Base-by-base conservation (phyloP, 1,284 basidiomycete species). In the Ganoderma sinense region DNA sequence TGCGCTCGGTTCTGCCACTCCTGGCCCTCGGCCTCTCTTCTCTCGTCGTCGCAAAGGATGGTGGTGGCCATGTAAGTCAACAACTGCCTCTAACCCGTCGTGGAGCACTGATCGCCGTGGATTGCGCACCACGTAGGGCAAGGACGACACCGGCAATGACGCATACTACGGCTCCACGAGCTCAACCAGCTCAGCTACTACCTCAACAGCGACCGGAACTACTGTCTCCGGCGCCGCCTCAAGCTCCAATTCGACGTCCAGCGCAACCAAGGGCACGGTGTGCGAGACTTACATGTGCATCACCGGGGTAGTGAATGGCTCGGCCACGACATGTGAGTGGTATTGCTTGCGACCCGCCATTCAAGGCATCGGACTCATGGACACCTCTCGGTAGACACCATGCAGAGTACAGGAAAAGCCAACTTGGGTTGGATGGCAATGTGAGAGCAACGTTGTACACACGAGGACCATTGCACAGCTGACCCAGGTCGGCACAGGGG, bases 341-440 rank as follows among this genome's bases (percentile, higher is more conserved):
- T 31, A 40, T 20, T 41, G 58, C 33, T 40, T 29, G 51, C 29
- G 33, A n/a, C 20, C 31, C n/a, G 6, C 10, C 56, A 36, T 39
- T 13, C n/a, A 18, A 29, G 56, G 11, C 31, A 11, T 39, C 31
- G 11, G 11, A n/a, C 20, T 60, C 33, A 61, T 23, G 39, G 33
- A 59, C 18, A 14, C n/a, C 59, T n/a, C 58, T 16, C 26, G 36
- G 16, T 65, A 78, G 77, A 77, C 48, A 71, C 72, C 4, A 71
- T 78, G 55, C 73, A 74, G 39, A 76, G 76, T 66, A 70, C 51
- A 2, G 74, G 73, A 4, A 36, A 43, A 13, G 67, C 70, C 4
- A 51, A 62, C 18, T 56, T 77, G 20, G 77, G 77, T 18, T 78
- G 77, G 77, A 78, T 78, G 74, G 76, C 76, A 0, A 74, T 78